A percentile compares a stretch with the other conserved stretches of the same genome.
phyloP scores from a whole-genome alignment of 306 rosid species.

The Hippophae tibetana region DNA sequence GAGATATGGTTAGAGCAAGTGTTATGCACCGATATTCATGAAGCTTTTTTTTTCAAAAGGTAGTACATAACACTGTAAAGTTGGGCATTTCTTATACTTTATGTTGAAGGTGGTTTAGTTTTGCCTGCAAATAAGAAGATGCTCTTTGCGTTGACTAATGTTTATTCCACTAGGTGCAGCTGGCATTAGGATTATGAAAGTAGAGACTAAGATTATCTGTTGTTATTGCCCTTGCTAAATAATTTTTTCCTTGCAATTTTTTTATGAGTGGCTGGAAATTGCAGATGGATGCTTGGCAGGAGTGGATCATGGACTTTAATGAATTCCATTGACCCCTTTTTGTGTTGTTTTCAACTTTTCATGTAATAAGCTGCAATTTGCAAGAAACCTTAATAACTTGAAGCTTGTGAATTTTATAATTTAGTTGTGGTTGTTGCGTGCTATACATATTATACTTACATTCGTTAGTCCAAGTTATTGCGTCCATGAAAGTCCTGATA shows the following conservation, averaged over 20 bases:
- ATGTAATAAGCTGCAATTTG: slow-evolving; percentile 1
- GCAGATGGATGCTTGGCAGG: slow-evolving; percentile 4
- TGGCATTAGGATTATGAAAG: too few relatives aligned
- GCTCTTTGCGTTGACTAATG: too few relatives aligned
- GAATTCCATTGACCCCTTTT: not conserved
- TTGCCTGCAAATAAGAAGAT: too few relatives aligned
- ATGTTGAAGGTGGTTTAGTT: too few relatives aligned
- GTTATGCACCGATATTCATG: too few relatives aligned
- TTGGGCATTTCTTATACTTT: too few relatives aligned
- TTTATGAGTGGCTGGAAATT: not conserved
- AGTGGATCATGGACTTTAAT: not conserved
- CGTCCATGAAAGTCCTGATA: not conserved
- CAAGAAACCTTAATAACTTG: not conserved
- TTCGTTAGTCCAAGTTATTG: not conserved
- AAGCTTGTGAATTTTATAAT: slow-evolving; percentile 9
- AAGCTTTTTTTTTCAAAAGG: too few relatives aligned
- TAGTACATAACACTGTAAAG: too few relatives aligned
- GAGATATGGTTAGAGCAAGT: too few relatives aligned
- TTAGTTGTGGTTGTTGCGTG: not conserved
- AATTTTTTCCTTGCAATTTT: not conserved
- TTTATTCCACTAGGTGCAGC: too few relatives aligned
- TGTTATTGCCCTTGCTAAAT: too few relatives aligned
- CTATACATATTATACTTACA: not conserved
- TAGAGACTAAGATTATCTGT: too few relatives aligned
- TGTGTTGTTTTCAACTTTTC: slow-evolving; percentile 2